These are phyloP conservation scores for Fagopyrum esculentum DNA, from an alignment of 148 eudicot genomes.

Conservation along the genomic window DNA sequence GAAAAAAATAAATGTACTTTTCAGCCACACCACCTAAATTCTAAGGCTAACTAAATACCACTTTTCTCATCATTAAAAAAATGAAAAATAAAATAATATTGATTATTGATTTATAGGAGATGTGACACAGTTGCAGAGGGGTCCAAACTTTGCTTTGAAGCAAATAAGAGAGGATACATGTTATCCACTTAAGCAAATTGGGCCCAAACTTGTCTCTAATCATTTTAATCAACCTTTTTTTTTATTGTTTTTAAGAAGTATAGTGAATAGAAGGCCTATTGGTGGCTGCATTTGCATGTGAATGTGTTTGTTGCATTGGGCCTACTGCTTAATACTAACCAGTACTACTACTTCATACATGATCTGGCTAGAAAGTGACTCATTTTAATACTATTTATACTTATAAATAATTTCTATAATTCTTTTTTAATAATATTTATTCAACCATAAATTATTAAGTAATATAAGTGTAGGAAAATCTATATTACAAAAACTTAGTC, in stretches of 20 bases:
- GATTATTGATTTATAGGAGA: no score
- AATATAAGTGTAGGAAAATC: neutral
- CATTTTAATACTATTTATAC: neutral
- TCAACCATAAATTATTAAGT: neutral
- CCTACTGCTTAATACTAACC: neutral
- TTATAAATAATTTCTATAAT: no score
- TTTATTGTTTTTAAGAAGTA: neutral
- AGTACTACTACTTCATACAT: neutral
- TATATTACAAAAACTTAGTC: neutral
- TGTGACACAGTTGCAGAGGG: neutral
- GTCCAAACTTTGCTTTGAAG: neutral
- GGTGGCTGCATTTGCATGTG: constrained; percentile 1
- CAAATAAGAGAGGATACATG: neutral
- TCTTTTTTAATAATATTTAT: neutral
- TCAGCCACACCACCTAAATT: no score
- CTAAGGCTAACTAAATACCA: no score
- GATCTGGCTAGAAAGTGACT: constrained; percentile 1
- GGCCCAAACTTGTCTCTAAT: neutral
- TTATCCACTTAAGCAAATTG: neutral
- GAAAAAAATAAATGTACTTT: no score
- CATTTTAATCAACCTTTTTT: neutral
- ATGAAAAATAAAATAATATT: no score
- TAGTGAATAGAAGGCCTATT: neutral
- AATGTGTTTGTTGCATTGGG: neutral
- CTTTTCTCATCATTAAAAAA: no score